These are phyloP conservation scores for Zasmidium citrigriseum DNA, from an alignment of 2,329 filamentous ascomycete species.

Conservation along the genomic window DNA sequence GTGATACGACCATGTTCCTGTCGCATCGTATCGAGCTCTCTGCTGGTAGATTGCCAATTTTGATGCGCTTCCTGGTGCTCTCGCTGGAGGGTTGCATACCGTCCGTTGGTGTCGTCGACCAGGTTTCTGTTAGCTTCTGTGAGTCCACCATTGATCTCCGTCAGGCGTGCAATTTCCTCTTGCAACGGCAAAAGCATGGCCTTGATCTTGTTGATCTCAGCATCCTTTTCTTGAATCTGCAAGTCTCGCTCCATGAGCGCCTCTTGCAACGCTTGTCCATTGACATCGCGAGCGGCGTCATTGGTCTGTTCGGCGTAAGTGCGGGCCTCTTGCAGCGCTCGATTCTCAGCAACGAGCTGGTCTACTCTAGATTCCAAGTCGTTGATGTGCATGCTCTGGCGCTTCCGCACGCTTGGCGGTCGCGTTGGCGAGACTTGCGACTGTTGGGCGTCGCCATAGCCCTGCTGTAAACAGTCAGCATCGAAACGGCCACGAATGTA, in stretches of 20 bases:
- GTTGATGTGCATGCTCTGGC: slow-evolving; percentile 92
- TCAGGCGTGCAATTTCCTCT: slow-evolving; percentile 77
- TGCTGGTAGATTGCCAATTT: slow-evolving; percentile 58
- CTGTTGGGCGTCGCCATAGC: slow-evolving; percentile 85
- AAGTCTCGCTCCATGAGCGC: slow-evolving; percentile 65
- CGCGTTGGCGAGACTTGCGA: slow-evolving; percentile 89
- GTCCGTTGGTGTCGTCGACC: slow-evolving; percentile 71
- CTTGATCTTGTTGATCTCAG: slow-evolving; percentile 75
- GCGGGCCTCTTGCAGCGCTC: slow-evolving; percentile 68
- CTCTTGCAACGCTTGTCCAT: slow-evolving; percentile 50
- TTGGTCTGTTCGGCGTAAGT: slow-evolving; percentile 14
- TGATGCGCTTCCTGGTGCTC: slow-evolving; percentile 60
- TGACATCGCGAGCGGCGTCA: slow-evolving; percentile 48
- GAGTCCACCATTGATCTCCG: slow-evolving; percentile 79
- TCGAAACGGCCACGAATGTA: background rate
- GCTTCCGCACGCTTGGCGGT: slow-evolving; percentile 92
- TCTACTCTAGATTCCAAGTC: slow-evolving; percentile 87
- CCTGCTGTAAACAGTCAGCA: slow-evolving; percentile 65
- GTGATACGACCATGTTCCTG: slow-evolving; percentile 64
- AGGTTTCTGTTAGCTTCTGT: slow-evolving; percentile 76
- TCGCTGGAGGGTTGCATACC: slow-evolving; percentile 66
- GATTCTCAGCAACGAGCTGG: slow-evolving; percentile 82
- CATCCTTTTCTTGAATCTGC: slow-evolving; percentile 77
- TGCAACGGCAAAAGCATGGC: slow-evolving; percentile 77
- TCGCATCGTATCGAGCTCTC: slow-evolving; percentile 70